A percentile compares a stretch with the other conserved stretches of the same genome.
phyloP scores from a whole-genome alignment of 192 early-diverging fungal genomes.

The Gaertneriomyces semiglobifer region DNA sequence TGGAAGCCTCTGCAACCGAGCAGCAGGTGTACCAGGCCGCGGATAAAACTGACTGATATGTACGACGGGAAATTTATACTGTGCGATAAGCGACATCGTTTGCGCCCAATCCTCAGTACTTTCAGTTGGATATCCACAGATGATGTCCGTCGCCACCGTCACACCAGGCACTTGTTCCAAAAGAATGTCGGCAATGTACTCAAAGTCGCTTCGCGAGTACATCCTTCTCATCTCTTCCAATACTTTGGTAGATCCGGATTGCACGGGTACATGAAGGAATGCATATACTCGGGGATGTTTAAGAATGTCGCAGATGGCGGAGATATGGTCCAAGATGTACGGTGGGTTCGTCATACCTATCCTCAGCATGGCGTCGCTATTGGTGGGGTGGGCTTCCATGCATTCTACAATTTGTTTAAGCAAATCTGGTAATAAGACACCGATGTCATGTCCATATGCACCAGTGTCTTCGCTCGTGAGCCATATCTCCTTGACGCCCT shows the following conservation, averaged over 20 bases:
- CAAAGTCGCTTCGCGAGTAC: slow-evolving; percentile 50
- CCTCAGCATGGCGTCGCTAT: slow-evolving; percentile 42
- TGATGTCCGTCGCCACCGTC: slow-evolving; percentile 57
- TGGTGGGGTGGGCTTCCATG: slow-evolving; percentile 37
- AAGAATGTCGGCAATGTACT: slow-evolving; percentile 38
- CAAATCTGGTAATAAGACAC: slow-evolving; percentile 45
- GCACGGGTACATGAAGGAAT: slow-evolving; percentile 60
- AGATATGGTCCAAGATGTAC: slow-evolving; percentile 56
- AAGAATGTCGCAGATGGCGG: slow-evolving; percentile 47
- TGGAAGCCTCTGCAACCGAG: slow-evolving; percentile 40
- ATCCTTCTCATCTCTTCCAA: slow-evolving; percentile 51
- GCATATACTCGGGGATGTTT: slow-evolving; percentile 54
- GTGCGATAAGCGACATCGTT: slow-evolving; percentile 43
- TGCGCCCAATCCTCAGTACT: slow-evolving; percentile 48
- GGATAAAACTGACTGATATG: slow-evolving; percentile 61
- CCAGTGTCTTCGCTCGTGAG: slow-evolving; percentile 59
- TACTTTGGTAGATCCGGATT: slow-evolving; percentile 48
- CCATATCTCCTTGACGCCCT: slow-evolving; percentile 61
- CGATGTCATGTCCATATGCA: slow-evolving; percentile 53
- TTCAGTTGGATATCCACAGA: slow-evolving; percentile 61
- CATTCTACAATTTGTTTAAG: slow-evolving; percentile 43
- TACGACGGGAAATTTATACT: slow-evolving; percentile 48
- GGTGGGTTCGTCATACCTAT: slow-evolving; percentile 67
- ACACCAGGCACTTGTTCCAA: slow-evolving; percentile 31
- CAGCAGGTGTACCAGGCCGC: slow-evolving; percentile 59